Evolutionary conservation across 2,329 filamentous ascomycete species (phyloP).

Genomic region (Biscogniauxia marginata): DNA sequence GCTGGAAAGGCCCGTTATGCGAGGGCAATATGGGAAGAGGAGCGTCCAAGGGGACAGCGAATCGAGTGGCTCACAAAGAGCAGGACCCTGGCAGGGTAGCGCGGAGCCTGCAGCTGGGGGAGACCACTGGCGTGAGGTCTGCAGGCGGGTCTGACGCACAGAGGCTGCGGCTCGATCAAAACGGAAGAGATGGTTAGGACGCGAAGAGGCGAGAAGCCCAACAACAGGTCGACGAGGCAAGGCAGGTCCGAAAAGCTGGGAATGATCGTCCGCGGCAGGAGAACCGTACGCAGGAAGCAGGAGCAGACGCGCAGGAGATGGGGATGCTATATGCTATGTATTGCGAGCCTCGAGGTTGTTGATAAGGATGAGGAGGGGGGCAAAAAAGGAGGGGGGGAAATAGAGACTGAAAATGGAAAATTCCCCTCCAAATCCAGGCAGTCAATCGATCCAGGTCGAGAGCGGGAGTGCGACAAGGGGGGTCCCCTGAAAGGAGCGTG

Average conservation of each 20-base stretch:
- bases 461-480: background rate
- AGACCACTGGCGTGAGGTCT: constrained; percentile 3
- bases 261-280: constrained; percentile 12
- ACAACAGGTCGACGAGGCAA: constrained; percentile 2
- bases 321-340: background rate
- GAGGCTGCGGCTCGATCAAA: constrained; percentile 19
- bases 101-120: constrained; percentile 1
- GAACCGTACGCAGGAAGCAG: background rate
- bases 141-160: constrained; percentile 14
- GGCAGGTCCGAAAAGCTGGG: constrained; percentile 18
- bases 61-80: constrained; percentile 16
- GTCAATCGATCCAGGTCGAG: background rate
- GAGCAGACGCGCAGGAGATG: background rate
- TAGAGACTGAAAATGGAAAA: background rate
- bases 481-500: background rate
- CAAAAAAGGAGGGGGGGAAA: background rate
- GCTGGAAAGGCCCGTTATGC: constrained; percentile 20
- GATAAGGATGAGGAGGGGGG: background rate
- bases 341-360: background rate
- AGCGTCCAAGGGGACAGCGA: constrained; percentile 14
- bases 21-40: constrained; percentile 17
- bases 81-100: constrained; percentile 8
- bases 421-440: background rate
- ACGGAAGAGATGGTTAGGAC: constrained; percentile 15
- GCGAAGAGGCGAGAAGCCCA: constrained; percentile 19